Evolutionary conservation across 352 stramenopile genomes (phyloP), one percentile per base, ranked within the genome.

Genomic region (Globisporangium barbulae): DNA sequence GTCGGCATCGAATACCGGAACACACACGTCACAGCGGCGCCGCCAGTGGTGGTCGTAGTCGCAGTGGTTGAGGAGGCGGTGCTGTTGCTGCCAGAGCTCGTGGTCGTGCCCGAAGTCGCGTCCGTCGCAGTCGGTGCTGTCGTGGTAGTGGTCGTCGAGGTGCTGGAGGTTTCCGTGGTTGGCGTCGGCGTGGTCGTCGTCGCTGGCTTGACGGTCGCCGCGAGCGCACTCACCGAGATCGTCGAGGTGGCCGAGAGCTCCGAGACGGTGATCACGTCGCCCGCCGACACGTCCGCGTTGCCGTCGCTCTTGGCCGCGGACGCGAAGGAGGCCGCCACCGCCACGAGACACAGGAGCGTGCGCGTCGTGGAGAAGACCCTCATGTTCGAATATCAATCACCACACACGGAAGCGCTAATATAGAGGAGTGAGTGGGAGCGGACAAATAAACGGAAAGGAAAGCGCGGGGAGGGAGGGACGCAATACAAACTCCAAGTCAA

Each of bases 1-100:
- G 78, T 87, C 12, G 78, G 72, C 75, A 87, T 79, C 35, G 76
- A 73, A 55, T 85, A 87, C 17, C 74, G 73, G 61, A 87, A 87
- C 1, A 75, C 63, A 54, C 78, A 86, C 41, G 78, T 76, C n/a
- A 81, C 73, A 5, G 17, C 48, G 2, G 54, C 19, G 4, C 68
- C 58, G 3, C 41, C 58, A 13, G 68, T 48, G 0, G 66, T 63
- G 17, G 49, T 37, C 13, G 35, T 55, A 15, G 63, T 41, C 12
- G n/a, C 52, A 42, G 53, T 42, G 19, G 55, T 41, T 41, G 44
- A 25, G 21, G 48, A 39, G 12, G 39, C 10, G 2, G 56, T 53
- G 37, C 7, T 25, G 35, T 44, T 66, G 5, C 54, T 25, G 41
- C 49, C 56, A 5, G 61, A 45, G 21, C 31, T 28, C 15, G 53